Conservation (phyloP, 371 early-diverging fungal genomes). For the Actinomortierella wolfii region DNA sequence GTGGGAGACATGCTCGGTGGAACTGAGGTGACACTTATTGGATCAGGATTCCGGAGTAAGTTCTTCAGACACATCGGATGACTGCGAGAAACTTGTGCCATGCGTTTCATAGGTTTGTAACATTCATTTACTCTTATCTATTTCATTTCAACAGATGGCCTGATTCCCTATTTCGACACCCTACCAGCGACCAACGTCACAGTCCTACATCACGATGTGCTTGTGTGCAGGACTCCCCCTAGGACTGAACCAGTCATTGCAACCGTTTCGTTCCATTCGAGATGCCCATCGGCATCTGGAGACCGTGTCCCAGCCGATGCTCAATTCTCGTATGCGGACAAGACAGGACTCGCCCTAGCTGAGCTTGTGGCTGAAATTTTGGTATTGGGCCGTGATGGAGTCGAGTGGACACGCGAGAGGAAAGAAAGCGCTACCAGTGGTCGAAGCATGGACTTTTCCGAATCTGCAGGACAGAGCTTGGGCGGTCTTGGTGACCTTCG, state of each 20-base stretch:
- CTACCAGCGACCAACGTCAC: conserved; percentile 31
- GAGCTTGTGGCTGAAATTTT: conserved; percentile 41
- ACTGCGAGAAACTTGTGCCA: background rate
- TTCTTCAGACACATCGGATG: too few relatives aligned
- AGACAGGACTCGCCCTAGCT: conserved; percentile 31
- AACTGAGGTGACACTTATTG: conserved; percentile 42
- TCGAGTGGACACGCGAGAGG: conserved; percentile 6
- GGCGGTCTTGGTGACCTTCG: conserved; percentile 42
- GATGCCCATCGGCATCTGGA: conserved; percentile 5
- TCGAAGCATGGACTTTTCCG: conserved; percentile 1
- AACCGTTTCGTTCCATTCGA: conserved; percentile 25
- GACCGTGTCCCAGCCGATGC: conserved; percentile 7
- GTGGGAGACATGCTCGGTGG: conserved; percentile 44
- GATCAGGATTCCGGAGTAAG: conserved; percentile 39
- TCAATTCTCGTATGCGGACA: conserved; percentile 39
- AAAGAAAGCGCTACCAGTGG: conserved; percentile 10
- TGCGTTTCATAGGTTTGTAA: background rate
- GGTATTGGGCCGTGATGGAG: conserved; percentile 27
- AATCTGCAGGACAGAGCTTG: conserved; percentile 16
- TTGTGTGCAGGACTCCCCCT: conserved; percentile 38
- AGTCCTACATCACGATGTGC: conserved; percentile 27
- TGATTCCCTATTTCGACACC: conserved; percentile 32
- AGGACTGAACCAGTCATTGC: conserved; percentile 21
- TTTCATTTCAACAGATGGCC: conserved; percentile 12
- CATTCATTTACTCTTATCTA: background rate